A percentile compares a stretch with the other conserved stretches of the same genome.
These are phyloP conservation scores for Solanum hybrid DNA, from an alignment of 305 asterid genomes.

Conservation along the genomic window DNA sequence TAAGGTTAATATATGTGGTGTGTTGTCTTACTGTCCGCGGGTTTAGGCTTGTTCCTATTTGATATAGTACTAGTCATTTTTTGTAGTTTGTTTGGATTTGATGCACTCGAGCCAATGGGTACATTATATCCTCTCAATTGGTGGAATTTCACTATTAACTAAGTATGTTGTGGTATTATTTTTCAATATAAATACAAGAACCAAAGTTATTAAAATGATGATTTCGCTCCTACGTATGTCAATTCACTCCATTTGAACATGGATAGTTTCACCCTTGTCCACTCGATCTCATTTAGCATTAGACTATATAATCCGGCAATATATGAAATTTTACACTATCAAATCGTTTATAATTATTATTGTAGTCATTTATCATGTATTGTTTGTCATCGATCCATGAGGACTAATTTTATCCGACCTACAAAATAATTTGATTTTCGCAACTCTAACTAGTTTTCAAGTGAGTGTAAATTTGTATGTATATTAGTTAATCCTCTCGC, in stretches of 20 bases:
- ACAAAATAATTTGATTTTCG: background rate
- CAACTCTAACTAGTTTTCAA: background rate
- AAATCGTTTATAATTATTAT: background rate
- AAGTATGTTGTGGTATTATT: background rate
- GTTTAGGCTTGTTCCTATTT: background rate
- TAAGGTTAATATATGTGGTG: no score
- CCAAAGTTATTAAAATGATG: background rate
- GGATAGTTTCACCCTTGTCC: background rate
- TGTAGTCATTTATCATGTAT: background rate
- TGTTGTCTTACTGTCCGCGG: background rate
- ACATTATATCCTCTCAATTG: accelerated
- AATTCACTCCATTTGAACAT: background rate
- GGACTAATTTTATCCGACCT: background rate
- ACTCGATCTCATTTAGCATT: background rate
- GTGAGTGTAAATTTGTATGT: background rate
- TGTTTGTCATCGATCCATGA: background rate
- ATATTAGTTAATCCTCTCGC: background rate
- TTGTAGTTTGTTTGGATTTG: no score
- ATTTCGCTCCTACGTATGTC: background rate
- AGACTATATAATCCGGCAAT: background rate
- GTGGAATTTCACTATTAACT: background rate
- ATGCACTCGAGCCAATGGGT: no score
- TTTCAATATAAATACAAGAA: background rate
- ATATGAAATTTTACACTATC: background rate
- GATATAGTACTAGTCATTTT: no score